phyloP scores from a whole-genome alignment of 2,329 filamentous ascomycete genomes.

The Trichothecium sympodiale region DNA sequence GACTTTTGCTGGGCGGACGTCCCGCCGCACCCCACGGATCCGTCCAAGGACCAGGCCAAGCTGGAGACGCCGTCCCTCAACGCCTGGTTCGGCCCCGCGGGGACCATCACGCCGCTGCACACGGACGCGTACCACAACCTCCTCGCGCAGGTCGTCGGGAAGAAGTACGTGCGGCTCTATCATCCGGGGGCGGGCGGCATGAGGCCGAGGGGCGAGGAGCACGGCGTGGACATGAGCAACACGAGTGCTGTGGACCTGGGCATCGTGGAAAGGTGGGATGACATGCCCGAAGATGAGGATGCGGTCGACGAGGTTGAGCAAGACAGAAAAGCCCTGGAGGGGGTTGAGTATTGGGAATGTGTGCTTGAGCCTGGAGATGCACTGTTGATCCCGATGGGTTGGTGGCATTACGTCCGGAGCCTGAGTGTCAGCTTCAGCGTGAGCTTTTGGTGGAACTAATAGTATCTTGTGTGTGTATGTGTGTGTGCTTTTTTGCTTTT shows the following conservation, averaged over 20 bases:
- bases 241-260: constrained; percentile 74
- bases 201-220: constrained; percentile 50
- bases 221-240: constrained; percentile 83
- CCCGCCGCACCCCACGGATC: constrained; percentile 37
- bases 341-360: constrained; percentile 61
- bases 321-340: constrained; percentile 37
- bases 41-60: constrained; percentile 23
- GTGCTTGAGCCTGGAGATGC: constrained; percentile 73
- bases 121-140: constrained; percentile 93
- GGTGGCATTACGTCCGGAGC: constrained; percentile 96
- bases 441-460: constrained; percentile 86
- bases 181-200: constrained; percentile 49
- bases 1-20: constrained; percentile 74
- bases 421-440: constrained; percentile 84
- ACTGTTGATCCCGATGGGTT: constrained; percentile 82
- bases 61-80: constrained; percentile 61
- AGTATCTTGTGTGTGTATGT: not conserved
- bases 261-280: constrained; percentile 51
- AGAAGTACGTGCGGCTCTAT: constrained; percentile 88
- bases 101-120: constrained; percentile 85
- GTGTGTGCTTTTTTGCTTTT: not conserved
- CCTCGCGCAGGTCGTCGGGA: constrained; percentile 76
- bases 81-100: constrained; percentile 83
- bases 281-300: constrained; percentile 12
- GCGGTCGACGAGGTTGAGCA: constrained; percentile 18